Percentiles rank a stretch among this genome's conserved stretches.
These are phyloP conservation scores for Xylaria grammica DNA, from an alignment of 495 filamentous ascomycete genomes.

Conservation along the genomic window DNA sequence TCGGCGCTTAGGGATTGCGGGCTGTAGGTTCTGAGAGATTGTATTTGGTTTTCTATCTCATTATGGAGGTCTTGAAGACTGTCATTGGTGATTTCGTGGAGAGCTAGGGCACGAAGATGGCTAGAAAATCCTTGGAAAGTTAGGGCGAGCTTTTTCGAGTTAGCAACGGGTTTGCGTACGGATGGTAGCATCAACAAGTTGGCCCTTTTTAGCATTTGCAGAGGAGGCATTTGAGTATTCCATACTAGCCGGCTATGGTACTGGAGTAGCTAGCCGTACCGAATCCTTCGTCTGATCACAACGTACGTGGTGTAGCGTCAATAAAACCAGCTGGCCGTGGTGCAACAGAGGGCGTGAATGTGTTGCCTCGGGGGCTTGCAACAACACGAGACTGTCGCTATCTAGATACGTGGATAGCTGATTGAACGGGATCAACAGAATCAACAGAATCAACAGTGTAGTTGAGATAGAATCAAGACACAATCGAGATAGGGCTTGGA, in stretches of 20 bases:
- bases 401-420: no score
- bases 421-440: no score
- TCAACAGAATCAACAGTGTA: no score
- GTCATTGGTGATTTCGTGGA: constrained; percentile 18
- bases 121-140: constrained; percentile 38
- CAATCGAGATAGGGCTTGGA: no score
- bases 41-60: constrained; percentile 32
- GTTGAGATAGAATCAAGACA: no score
- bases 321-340: neutral
- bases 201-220: constrained; percentile 25
- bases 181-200: constrained; percentile 30
- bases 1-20: constrained; percentile 28
- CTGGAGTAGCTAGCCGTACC: neutral
- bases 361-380: neutral
- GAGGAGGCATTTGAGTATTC: constrained; percentile 15
- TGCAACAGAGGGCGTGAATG: neutral
- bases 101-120: constrained; percentile 33
- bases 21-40: constrained; percentile 25
- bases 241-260: neutral
- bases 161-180: constrained; percentile 25
- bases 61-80: constrained; percentile 18
- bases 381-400: no score
- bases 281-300: neutral
- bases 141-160: constrained; percentile 9
- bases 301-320: neutral